Percentiles rank a stretch among this genome's conserved stretches.
These are phyloP conservation scores for Solanum rostratum DNA, from an alignment of 257 asterid species.

Conservation along the genomic window DNA sequence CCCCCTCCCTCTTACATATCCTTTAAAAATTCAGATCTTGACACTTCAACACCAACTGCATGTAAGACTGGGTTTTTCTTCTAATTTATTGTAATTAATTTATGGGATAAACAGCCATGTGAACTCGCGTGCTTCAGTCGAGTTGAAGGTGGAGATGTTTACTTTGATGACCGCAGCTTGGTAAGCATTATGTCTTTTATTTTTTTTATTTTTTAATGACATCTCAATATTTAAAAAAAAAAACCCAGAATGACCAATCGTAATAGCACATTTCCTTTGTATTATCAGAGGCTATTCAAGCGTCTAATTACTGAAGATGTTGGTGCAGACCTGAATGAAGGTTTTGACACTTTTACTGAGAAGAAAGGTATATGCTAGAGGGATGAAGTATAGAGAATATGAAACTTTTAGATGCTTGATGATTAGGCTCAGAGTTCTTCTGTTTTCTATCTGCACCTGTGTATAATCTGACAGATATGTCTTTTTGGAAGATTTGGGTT, in stretches of 20 bases:
- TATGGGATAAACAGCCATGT: constrained; percentile 52
- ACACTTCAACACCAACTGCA: background rate
- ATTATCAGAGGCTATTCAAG: constrained; percentile 78
- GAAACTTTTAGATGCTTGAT: background rate
- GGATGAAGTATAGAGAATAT: background rate
- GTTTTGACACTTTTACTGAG: constrained; percentile 65
- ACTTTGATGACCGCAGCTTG: constrained; percentile 90
- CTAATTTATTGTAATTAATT: background rate
- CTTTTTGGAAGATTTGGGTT: constrained; percentile 67
- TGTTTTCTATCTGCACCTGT: constrained; percentile 6
- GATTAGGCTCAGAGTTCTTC: background rate
- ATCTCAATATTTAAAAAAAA: background rate
- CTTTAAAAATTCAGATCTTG: background rate
- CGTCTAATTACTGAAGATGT: constrained; percentile 80
- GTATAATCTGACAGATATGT: constrained; percentile 7
- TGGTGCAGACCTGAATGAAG: constrained; percentile 86
- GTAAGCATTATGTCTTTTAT: constrained; percentile 37
- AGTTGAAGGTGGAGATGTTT: constrained; percentile 86
- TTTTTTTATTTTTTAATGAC: background rate
- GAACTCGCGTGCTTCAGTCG: constrained; percentile 98
- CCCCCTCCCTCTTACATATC: background rate
- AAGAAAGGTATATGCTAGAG: constrained; percentile 59
- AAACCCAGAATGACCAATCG: background rate
- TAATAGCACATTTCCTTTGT: background rate
- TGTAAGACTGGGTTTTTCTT: background rate